Evolutionary conservation across 2,329 filamentous ascomycete species (phyloP).

Genomic region (Pseudopithomyces maydicus): DNA sequence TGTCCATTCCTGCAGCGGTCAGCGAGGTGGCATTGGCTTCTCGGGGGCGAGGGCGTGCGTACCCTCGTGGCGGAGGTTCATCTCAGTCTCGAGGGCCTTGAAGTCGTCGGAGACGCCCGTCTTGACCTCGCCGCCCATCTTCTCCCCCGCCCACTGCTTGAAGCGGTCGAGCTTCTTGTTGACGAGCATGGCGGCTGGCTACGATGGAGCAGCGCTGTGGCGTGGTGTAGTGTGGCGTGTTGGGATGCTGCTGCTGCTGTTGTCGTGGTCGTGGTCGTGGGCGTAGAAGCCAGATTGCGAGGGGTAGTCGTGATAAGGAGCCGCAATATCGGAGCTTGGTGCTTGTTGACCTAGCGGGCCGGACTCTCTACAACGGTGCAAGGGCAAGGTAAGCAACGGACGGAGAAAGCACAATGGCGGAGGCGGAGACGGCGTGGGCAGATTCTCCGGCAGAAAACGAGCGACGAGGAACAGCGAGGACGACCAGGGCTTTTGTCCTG

Average conservation of each 20-base stretch:
- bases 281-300: slow-evolving; percentile 11
- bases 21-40: slow-evolving; percentile 6
- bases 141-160: slow-evolving; percentile 73
- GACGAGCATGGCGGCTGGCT: slow-evolving; percentile 61
- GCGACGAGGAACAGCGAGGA: background rate
- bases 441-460: slow-evolving; percentile 3
- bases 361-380: slow-evolving; percentile 14
- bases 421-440: slow-evolving; percentile 7
- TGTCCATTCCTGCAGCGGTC: slow-evolving; percentile 74
- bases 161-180: slow-evolving; percentile 56
- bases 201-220: background rate
- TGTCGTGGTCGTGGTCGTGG: background rate
- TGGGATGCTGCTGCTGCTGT: background rate
- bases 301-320: slow-evolving; percentile 8
- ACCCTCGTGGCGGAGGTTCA: slow-evolving; percentile 89
- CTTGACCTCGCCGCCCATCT: slow-evolving; percentile 90
- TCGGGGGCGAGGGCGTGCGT: slow-evolving; percentile 25
- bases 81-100: slow-evolving; percentile 86
- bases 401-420: background rate
- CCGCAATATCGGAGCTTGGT: slow-evolving; percentile 10
- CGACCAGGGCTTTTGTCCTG: background rate
- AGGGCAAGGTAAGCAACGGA: slow-evolving; percentile 8
- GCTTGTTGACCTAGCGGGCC: slow-evolving; percentile 17
- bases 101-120: slow-evolving; percentile 89
- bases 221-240: background rate